Base-by-base conservation (phyloP, 805 yeast genomes). In the Nakazawaea peltata region DNA sequence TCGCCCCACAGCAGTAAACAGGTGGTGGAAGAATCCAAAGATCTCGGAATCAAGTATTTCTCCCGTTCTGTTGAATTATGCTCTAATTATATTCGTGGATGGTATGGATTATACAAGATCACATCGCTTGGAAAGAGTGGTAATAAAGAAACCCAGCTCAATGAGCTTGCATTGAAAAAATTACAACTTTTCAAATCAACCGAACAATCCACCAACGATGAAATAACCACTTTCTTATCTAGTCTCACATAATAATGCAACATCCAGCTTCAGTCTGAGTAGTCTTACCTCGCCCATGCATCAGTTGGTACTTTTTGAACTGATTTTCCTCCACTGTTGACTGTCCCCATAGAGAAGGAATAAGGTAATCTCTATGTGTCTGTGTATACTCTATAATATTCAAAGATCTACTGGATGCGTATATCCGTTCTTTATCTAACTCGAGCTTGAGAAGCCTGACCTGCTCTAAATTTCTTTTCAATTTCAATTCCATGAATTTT, bases 31-130 rank as follows among this genome's bases (percentile, higher is more conserved):
- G 14, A 26, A 11, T 3, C 15, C 28, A 28, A 30, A 26, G 11
- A 29, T 12, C 10, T n/a, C n/a, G 50, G 65, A 1, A 37, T 51
- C 16, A 63, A 77, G 45, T 69, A 74, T 48, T 81, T 72, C 44
- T 57, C 80, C 36, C 71, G 94, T 44, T 59, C 87, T 7, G 77
- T 86, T 5, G 97, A 92, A 54, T 62, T 88, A 26, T 77, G 85
- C 47, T 81, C 80, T 30, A 61, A 65, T 22, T 81, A 74, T 51
- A 56, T 71, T 15, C 68, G 85, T 44, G 81, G 85, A 12, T 88
- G 95, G 95, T 54, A 71, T 23, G 88, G 90, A 1, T 56, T 83
- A 2, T 65, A 63, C 28, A 47, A 66, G 9, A 53, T 71, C 3
- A 41, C 63, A 14, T 24, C 30, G 10, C 5, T 12, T 10, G 30